Base-by-base conservation (phyloP, 2,329 filamentous ascomycete species). In the Colletotrichum spinosum region DNA sequence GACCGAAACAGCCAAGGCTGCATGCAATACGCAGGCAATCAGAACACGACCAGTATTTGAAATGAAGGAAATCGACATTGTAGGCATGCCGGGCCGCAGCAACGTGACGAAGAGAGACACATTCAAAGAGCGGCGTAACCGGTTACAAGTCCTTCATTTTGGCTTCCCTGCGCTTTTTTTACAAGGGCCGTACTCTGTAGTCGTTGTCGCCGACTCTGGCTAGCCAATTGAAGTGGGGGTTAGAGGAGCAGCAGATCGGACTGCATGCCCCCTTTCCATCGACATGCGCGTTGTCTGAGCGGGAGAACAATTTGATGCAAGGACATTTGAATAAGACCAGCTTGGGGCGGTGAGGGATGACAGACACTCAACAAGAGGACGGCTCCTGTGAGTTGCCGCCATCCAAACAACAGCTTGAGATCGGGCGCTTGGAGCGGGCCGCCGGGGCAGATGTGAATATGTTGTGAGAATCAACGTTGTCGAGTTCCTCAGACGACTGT, bases 1-100 rank as follows among this genome's bases (percentile, higher is more conserved):
- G 17, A 17, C 46, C 46, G 62, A 62, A 52, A 65, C 58, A 62
- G 62, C 62, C 52, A 62, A 65, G 62, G 13, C 58, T 57, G 62
- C 17, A 25, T 25, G 25, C 51, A 55, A 45, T 15, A 37, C 45
- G 42, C 51, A 65, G 62, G 46, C 57, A 52, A 62, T 65, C 62
- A 62, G 52, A 48, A 41, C 34, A 39, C 8, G 33, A 51, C 12
- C 57, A 65, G 39, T 25, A 25, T 25, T 25, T 25, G 25, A 25
- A 51, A 52, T 56, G 62, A 55, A 37, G n/a, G 25, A 12, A 46
- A 25, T 33, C 25, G n/a, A 15, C 35, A 25, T 34, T 34, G 12
- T 38, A 64, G 49, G 38, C 44, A 54, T 44, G 55, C 60, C 9
- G 5, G 38, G 39, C 57, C 46, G 15, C 62, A 45, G 57, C 58